phyloP scores from a whole-genome alignment of 768 basidiomycete genomes.

The Tricholoma bakamatsutake region DNA sequence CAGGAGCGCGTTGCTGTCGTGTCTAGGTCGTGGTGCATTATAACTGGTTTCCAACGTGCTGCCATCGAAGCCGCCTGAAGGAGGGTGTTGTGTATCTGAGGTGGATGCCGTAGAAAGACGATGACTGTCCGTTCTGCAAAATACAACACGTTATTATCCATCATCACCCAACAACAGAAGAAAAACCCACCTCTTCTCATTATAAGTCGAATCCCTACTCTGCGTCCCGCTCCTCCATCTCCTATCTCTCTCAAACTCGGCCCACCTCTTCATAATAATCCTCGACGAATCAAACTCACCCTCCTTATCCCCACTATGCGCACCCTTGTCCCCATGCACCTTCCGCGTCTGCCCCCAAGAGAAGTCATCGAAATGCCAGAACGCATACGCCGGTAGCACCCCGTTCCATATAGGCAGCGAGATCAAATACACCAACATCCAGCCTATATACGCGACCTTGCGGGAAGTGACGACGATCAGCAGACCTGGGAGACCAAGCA shows the following conservation, averaged over 20 bases:
- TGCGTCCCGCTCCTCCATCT: constrained; percentile 86
- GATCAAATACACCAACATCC: constrained; percentile 93
- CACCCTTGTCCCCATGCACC: constrained; percentile 65
- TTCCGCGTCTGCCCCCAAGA: constrained; percentile 95
- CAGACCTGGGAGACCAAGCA: constrained; percentile 93
- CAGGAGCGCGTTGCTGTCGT: constrained; percentile 66
- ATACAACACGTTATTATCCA: neutral
- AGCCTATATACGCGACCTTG: constrained; percentile 91
- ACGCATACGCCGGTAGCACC: constrained; percentile 91
- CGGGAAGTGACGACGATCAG: constrained; percentile 95
- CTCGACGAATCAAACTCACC: constrained; percentile 95
- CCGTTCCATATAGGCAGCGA: constrained; percentile 98
- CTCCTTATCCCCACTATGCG: constrained; percentile 85
- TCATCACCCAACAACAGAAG: neutral
- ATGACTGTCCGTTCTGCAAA: constrained; percentile 31
- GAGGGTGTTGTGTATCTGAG: constrained; percentile 58
- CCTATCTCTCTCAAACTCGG: constrained; percentile 93
- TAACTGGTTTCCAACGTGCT: constrained; percentile 58
- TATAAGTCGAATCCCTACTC: constrained; percentile 71
- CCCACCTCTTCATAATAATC: constrained; percentile 99
- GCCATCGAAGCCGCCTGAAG: constrained; percentile 44
- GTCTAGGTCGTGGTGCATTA: constrained; percentile 43
- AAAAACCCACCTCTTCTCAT: constrained; percentile 67
- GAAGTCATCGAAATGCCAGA: constrained; percentile 99
- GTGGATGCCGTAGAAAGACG: constrained; percentile 78